Evolutionary conservation across 2,329 filamentous ascomycete genomes (phyloP), one percentile per base, ranked within the genome.

Genomic region (Epichloe sp.): DNA sequence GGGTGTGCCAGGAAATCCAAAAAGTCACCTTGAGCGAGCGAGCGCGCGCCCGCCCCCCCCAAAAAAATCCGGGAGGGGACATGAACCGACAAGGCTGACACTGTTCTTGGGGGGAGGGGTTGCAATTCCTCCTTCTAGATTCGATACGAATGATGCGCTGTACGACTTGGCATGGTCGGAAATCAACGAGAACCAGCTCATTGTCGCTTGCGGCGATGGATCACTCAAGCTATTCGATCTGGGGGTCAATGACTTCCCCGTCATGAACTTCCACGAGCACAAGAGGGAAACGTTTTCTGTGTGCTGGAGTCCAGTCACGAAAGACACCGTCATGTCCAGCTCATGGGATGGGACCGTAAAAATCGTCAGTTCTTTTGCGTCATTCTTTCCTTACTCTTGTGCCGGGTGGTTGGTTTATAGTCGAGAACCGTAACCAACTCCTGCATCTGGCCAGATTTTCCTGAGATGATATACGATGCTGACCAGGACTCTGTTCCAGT

Each of bases 271-370:
- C 76, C 83, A 89, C 64, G 93, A 97, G 65, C 93, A 98, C 67
- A 88, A 86, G 57, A 79, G 91, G 52, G 93, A 98, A 68, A 85
- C 94, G 8, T 96, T 97, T 65, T 85, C 88, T 2, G 89, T 95
- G 4, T 80, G 84, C 63, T 98, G 91, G 91, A 96, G 91, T 60
- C 79, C 95, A 19, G 80, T 95, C 5, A 80, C 86, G 34, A 98
- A 98, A 65, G 86, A 93, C 61, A 88, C 82, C 0, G 97, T 98
- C 64, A 78, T 89, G 34, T 94, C 88, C 0, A 89, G 84, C 57
- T 95, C 88, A 5, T 98, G 93, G 93, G 93, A 98, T 62, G 93
- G 93, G 47, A 94, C 88, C 2, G 81, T 97, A 60, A 96, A 96
- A 71, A 82, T 98, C 61, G 82, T 83, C 63, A 53, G 76, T 55